Percentiles rank a stretch among this genome's conserved stretches.
Evolutionary conservation across 495 filamentous ascomycete species (phyloP).

Genomic region (Podospora australis): DNA sequence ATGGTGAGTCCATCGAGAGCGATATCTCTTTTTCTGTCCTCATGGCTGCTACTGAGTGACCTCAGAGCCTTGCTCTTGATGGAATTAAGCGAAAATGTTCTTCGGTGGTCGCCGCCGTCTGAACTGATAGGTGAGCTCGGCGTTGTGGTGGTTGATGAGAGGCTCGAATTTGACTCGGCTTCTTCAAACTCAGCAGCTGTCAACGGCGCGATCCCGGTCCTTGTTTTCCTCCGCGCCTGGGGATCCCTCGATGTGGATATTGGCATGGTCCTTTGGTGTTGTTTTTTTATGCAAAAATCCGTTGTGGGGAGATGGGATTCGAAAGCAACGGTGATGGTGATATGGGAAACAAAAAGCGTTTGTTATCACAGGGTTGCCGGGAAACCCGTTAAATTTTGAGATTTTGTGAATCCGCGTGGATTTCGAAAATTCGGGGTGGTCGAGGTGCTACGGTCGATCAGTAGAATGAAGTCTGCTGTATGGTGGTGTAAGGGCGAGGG

Average conservation of each 20-base stretch:
- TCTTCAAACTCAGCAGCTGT: constrained; percentile 9
- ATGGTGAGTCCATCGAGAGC: too few relatives aligned
- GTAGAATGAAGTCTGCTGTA: too few relatives aligned
- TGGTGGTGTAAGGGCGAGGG: too few relatives aligned
- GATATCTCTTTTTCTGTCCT: too few relatives aligned
- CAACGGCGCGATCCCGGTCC: not conserved
- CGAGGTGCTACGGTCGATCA: too few relatives aligned
- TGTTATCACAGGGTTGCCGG: too few relatives aligned
- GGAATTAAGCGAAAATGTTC: constrained; percentile 22
- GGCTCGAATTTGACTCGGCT: constrained; percentile 11
- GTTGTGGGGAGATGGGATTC: not conserved
- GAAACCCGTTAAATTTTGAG: too few relatives aligned
- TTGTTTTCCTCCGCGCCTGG: not conserved
- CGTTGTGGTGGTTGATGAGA: constrained; percentile 9
- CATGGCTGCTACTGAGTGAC: constrained; percentile 19
- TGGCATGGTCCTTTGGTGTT: too few relatives aligned
- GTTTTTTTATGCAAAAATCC: not conserved
- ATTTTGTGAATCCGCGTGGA: too few relatives aligned
- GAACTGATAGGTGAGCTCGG: constrained; percentile 22
- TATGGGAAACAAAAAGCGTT: too few relatives aligned
- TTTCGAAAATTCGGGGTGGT: too few relatives aligned
- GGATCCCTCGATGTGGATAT: not conserved
- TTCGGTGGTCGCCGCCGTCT: constrained; percentile 17
- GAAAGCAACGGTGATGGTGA: too few relatives aligned
- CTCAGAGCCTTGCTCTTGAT: constrained; percentile 17